These are phyloP conservation scores for Brachypodium distachyon DNA, from an alignment of 202 grass and related monocot genomes.

Conservation along the genomic window DNA sequence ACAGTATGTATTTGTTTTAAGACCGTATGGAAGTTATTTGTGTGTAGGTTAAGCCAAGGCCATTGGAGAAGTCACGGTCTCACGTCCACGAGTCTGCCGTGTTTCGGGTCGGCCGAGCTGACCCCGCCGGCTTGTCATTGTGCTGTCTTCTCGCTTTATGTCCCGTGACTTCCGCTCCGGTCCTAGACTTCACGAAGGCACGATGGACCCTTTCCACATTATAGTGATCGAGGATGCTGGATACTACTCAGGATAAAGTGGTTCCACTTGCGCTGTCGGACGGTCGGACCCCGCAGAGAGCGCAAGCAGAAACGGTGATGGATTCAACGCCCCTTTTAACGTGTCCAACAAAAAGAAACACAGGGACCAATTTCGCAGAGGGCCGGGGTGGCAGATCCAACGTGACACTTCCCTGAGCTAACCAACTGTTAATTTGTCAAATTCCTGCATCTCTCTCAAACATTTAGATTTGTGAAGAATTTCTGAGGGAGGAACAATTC, in stretches of 20 bases:
- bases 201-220: not conserved
- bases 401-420: not conserved
- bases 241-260: not conserved
- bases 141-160: not conserved
- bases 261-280: not conserved
- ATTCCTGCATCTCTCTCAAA: no score
- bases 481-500: no score
- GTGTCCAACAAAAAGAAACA: not conserved
- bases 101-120: not conserved
- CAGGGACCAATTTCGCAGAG: not conserved
- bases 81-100: not conserved
- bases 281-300: not conserved
- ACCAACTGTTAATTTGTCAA: no score
- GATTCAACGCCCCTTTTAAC: slow-evolving; percentile 1
- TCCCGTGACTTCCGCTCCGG: not conserved
- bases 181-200: not conserved
- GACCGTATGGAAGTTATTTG: no score
- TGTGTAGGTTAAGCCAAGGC: no score
- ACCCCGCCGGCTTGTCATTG: slow-evolving; percentile 2
- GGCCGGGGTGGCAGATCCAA: no score
- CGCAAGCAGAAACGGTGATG: not conserved
- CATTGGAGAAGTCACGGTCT: no score
- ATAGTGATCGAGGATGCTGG: not conserved
- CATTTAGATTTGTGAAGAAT: no score
- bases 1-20: no score